Evolutionary conservation across 2,329 filamentous ascomycete genomes (phyloP).

Genomic region (Incumbomyces delicatus): DNA sequence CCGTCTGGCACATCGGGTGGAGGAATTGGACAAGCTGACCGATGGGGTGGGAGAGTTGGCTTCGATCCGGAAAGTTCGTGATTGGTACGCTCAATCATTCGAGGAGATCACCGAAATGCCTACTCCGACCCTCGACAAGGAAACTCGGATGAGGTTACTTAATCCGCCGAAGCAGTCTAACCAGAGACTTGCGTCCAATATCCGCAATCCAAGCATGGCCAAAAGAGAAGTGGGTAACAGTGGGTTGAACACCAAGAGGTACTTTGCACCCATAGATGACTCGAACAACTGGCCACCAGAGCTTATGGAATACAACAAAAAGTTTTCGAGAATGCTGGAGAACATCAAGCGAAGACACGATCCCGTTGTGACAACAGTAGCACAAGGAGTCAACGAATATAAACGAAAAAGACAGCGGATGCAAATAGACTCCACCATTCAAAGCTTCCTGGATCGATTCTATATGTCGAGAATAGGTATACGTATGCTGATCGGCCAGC

Average conservation of each 20-base stretch:
- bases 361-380: constrained; percentile 93
- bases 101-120: constrained; percentile 93
- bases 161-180: constrained; percentile 40
- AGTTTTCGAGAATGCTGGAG: constrained; percentile 79
- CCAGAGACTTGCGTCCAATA: constrained; percentile 68
- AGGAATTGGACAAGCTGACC: constrained; percentile 82
- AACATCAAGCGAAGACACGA: constrained; percentile 95
- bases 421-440: constrained; percentile 93
- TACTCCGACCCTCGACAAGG: constrained; percentile 63
- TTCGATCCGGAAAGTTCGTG: constrained; percentile 85
- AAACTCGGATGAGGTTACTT: constrained; percentile 70
- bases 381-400: constrained; percentile 95
- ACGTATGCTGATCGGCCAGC: constrained; percentile 96
- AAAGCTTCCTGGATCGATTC: constrained; percentile 94
- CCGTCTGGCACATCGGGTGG: constrained; percentile 86
- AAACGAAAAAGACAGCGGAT: constrained; percentile 92
- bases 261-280: constrained; percentile 89
- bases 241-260: constrained; percentile 53
- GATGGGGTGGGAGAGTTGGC: constrained; percentile 98
- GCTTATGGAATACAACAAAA: constrained; percentile 84
- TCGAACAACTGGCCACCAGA: constrained; percentile 85
- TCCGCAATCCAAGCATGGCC: constrained; percentile 82
- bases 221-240: constrained; percentile 44
- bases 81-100: constrained; percentile 99
- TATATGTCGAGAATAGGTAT: constrained; percentile 99